Evolutionary conservation across 2,329 filamentous ascomycete genomes (phyloP).

Genomic region (Hypocrella siamensis): DNA sequence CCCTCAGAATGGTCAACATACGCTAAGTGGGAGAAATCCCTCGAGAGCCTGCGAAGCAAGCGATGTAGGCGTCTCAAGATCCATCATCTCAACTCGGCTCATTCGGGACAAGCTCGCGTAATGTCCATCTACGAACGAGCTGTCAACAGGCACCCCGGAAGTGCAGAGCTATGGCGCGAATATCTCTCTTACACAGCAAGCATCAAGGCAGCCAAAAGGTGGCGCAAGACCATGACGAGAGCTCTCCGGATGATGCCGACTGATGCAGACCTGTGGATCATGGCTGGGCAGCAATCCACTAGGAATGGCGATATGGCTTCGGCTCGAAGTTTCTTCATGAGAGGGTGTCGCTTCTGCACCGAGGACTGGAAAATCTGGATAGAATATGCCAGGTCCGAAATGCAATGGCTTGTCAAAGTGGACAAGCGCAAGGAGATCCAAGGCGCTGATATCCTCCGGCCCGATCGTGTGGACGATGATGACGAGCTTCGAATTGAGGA

Average conservation of each 20-base stretch:
- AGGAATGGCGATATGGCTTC: conserved; percentile 73
- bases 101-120: conserved; percentile 65
- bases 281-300: conserved; percentile 66
- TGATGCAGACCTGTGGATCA: conserved; percentile 72
- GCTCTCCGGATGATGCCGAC: conserved; percentile 76
- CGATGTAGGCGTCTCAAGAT: conserved; percentile 69
- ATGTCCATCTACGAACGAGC: conserved; percentile 82
- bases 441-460: conserved; percentile 22
- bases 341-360: conserved; percentile 80
- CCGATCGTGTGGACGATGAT: conserved; percentile 33
- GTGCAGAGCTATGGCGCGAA: conserved; percentile 71
- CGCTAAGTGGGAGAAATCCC: conserved; percentile 52
- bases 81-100: conserved; percentile 45
- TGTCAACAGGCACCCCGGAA: conserved; percentile 70
- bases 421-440: conserved; percentile 50
- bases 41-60: conserved; percentile 66
- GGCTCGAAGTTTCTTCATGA: conserved; percentile 71
- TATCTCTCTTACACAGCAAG: conserved; percentile 71
- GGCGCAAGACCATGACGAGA: conserved; percentile 46
- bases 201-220: conserved; percentile 49
- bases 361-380: conserved; percentile 62
- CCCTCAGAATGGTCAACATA: conserved; percentile 74
- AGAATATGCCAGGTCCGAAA: conserved; percentile 81
- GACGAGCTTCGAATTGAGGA: conserved; percentile 27
- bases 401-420: conserved; percentile 79